Base-by-base conservation (phyloP, 495 filamentous ascomycete species). In the Pyronema omphalodes region DNA sequence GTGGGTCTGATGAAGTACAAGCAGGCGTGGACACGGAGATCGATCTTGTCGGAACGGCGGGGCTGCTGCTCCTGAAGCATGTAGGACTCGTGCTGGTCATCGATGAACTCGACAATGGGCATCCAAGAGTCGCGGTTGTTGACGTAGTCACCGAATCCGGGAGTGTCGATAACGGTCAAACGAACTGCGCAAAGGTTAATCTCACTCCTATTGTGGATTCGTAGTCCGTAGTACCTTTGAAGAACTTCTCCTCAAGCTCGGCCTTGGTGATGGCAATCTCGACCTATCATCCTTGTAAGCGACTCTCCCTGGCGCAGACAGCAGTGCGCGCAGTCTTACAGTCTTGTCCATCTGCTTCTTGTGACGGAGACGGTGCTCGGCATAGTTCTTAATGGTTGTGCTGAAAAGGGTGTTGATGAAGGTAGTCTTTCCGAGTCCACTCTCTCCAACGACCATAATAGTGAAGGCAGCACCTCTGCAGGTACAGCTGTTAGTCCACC, bases 321-420 rank as follows among this genome's bases (percentile, higher is more conserved):
- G 51, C 9, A 51, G 12, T 9, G 18, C 19, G 52, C 14, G 37
- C 44, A 41, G 18, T 35, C 52, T 12, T 55, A 66, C 91, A 8
- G 91, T 98, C 73, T 95, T 95, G 75, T 98, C 91, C 53, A 94
- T 76, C 73, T 98, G 91, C 79, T 98, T 98, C 71, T 88, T 85
- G 71, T 98, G 91, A 61, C 91, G 84, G 69, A 86, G 83, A 74
- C 91, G 88, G 77, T 98, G 91, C 68, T 98, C 91, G 73, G 91
- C 89, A 69, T 98, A 98, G 78, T 96, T 98, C 76, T 98, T 98
- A 77, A 98, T 98, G 62, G 91, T 98, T 56, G 91, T 98, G 48
- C 91, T 96, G 74, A 98, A 98, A 36, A 98, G 78, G 51, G 91
- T 98, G 80, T 98, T 98, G 80, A 98, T 95, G 73, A 98, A 98